These are phyloP conservation scores for Gaillardinia entomophila DNA, from an alignment of 805 yeast species.

Conservation along the genomic window DNA sequence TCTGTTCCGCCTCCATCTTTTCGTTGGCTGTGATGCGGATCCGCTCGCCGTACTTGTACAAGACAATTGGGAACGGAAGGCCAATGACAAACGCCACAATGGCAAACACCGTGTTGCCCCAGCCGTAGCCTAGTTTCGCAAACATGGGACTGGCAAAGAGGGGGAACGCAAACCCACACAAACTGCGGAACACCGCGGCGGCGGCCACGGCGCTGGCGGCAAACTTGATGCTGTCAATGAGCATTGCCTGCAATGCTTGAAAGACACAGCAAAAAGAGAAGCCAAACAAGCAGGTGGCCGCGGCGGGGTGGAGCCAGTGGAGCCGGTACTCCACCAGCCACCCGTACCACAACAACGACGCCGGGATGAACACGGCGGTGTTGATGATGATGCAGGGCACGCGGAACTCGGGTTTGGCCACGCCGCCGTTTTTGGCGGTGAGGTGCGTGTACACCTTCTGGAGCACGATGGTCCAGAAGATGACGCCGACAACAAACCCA, in stretches of 20 bases:
- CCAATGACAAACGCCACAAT: conserved; percentile 53
- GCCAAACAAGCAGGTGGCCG: conserved; percentile 59
- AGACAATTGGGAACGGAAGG: conserved; percentile 61
- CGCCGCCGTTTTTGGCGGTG: conserved; percentile 42
- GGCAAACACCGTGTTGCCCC: conserved; percentile 66
- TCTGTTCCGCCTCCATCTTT: conserved; percentile 42
- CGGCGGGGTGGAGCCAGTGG: conserved; percentile 58
- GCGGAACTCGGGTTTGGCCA: conserved; percentile 56
- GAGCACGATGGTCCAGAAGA: conserved; percentile 42
- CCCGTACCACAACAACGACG: conserved; percentile 65
- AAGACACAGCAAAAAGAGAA: conserved; percentile 58
- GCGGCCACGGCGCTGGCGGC: conserved; percentile 70
- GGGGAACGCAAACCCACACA: conserved; percentile 67
- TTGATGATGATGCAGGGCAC: conserved; percentile 43
- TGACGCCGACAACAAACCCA: conserved; percentile 48
- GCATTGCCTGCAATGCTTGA: conserved; percentile 60
- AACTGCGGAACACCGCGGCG: conserved; percentile 60
- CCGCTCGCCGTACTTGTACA: conserved; percentile 50
- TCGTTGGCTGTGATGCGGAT: conserved; percentile 55
- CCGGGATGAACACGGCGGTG: conserved; percentile 48
- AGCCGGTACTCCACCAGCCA: conserved; percentile 58
- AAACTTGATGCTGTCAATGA: conserved; percentile 63
- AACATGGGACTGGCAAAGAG: conserved; percentile 58
- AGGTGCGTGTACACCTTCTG: conserved; percentile 34
- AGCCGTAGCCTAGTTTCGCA: conserved; percentile 52